Conservation (phyloP, 768 basidiomycete genomes). For the Lentinula aciculospora region DNA sequence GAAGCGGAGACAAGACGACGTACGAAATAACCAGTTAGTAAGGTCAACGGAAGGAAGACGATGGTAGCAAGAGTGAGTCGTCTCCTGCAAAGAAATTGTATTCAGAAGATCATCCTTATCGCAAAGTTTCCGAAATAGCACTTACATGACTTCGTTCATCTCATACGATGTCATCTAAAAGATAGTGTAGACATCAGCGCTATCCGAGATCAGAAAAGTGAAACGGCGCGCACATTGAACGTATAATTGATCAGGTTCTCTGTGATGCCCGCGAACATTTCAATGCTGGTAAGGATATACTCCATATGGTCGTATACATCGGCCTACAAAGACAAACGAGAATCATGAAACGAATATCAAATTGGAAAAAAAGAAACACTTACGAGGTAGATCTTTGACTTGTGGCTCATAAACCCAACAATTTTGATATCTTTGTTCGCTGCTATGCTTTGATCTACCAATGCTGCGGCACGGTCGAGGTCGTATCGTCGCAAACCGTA, state of each 20-base stretch:
- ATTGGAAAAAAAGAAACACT: constrained; percentile 10
- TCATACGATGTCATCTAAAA: constrained; percentile 64
- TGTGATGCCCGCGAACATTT: constrained; percentile 67
- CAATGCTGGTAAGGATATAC: constrained; percentile 60
- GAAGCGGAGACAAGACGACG: constrained; percentile 13
- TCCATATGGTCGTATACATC: constrained; percentile 78
- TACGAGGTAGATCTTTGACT: constrained; percentile 64
- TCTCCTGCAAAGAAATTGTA: constrained; percentile 33
- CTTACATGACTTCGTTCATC: constrained; percentile 71
- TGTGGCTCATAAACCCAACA: constrained; percentile 59
- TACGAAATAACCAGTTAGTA: constrained; percentile 67
- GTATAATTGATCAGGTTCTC: constrained; percentile 71
- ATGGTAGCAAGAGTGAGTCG: constrained; percentile 64
- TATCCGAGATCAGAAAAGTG: neutral
- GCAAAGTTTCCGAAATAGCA: constrained; percentile 8
- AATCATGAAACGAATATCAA: neutral
- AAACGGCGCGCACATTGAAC: constrained; percentile 52
- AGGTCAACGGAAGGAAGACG: constrained; percentile 64
- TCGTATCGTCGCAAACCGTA: constrained; percentile 63
- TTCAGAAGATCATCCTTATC: neutral
- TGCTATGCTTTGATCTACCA: constrained; percentile 27
- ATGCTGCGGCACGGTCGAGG: constrained; percentile 48
- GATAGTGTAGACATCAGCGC: constrained; percentile 2
- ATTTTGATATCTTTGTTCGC: constrained; percentile 22
- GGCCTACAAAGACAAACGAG: constrained; percentile 32